These are phyloP conservation scores for Kernera saxatilis DNA, from an alignment of 345 rosid genomes.

Conservation along the genomic window DNA sequence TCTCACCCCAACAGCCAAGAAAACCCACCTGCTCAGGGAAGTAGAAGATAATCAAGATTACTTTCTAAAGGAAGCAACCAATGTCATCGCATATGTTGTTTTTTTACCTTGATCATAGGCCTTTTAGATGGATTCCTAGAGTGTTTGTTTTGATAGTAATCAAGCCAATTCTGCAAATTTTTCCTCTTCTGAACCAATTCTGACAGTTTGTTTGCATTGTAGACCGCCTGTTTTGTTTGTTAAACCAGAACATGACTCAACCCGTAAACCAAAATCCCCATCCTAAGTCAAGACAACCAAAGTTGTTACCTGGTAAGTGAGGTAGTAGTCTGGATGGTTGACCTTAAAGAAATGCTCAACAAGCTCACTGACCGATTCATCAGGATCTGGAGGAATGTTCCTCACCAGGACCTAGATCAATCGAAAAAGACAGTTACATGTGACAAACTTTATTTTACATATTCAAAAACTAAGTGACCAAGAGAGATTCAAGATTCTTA, in stretches of 20 bases:
- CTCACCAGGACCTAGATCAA: slow-evolving; percentile 66
- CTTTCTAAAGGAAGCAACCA: neutral
- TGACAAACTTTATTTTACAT: too few species aligned
- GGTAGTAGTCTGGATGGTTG: slow-evolving; percentile 82
- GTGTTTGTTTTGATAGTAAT: slow-evolving; percentile 69
- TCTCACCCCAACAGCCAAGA: slow-evolving; percentile 65
- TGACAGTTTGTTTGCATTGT: slow-evolving; percentile 65
- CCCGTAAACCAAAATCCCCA: neutral
- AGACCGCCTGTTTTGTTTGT: slow-evolving; percentile 56
- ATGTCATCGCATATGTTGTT: neutral
- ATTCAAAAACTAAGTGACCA: neutral
- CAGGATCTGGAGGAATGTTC: slow-evolving; percentile 88
- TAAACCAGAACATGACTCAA: neutral
- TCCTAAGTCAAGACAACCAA: neutral
- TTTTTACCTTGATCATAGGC: slow-evolving; percentile 52
- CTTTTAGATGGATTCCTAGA: slow-evolving; percentile 52
- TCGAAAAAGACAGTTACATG: neutral
- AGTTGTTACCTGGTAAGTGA: slow-evolving; percentile 71
- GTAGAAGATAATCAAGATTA: slow-evolving; percentile 6
- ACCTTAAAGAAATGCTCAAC: slow-evolving; percentile 89
- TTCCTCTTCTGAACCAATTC: slow-evolving; percentile 59
- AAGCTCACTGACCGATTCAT: slow-evolving; percentile 78
- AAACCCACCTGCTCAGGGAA: slow-evolving; percentile 52
- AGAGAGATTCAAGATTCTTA: neutral
- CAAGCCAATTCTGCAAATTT: slow-evolving; percentile 74